A percentile compares a stretch with the other conserved stretches of the same genome.
These are phyloP conservation scores for Thuja plicata DNA, from an alignment of 83 land plant genomes.

Conservation along the genomic window DNA sequence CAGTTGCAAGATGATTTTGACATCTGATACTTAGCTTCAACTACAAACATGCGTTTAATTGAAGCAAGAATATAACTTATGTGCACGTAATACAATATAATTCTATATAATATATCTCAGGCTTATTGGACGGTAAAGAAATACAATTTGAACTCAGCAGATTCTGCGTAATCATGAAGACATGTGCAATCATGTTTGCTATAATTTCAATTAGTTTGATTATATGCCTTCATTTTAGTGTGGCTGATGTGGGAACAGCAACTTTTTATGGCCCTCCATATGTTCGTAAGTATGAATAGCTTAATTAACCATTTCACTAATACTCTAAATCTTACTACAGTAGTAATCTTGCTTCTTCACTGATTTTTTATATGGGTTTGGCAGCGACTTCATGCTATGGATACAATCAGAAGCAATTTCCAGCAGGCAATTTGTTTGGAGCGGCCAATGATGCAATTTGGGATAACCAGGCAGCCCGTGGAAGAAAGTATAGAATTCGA, in stretches of 20 bases:
- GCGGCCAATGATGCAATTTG: constrained; percentile 46
- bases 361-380: background rate
- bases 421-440: background rate
- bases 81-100: too few relatives aligned
- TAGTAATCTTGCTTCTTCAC: too few relatives aligned
- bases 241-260: constrained; percentile 21
- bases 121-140: too few relatives aligned
- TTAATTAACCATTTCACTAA: background rate
- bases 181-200: background rate
- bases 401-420: constrained; percentile 24
- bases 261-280: constrained; percentile 9
- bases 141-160: too few relatives aligned
- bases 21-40: too few relatives aligned
- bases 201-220: background rate
- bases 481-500: constrained; percentile 28
- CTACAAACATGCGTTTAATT: too few relatives aligned
- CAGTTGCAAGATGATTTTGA: too few relatives aligned
- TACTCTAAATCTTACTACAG: too few relatives aligned
- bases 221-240: background rate
- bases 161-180: background rate
- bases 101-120: too few relatives aligned
- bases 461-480: constrained; percentile 45
- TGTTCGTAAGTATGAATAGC: background rate
- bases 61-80: too few relatives aligned
- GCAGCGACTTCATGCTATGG: constrained; percentile 51